These are phyloP conservation scores for Porpolomopsis calyptriformis DNA, from an alignment of 768 basidiomycete genomes.

Conservation along the genomic window DNA sequence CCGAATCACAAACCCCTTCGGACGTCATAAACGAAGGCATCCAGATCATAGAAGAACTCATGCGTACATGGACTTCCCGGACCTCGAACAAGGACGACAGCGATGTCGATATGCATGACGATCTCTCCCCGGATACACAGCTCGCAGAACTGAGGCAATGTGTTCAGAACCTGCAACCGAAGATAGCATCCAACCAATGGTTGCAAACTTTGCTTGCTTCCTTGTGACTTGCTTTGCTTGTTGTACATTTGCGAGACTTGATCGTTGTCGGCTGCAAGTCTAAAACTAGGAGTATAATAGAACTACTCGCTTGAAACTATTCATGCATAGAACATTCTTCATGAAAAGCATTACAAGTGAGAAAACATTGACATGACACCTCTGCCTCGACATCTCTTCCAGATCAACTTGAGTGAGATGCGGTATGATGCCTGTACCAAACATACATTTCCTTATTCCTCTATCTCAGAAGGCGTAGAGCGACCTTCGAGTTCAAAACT, in stretches of 20 bases:
- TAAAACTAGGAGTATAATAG: background rate
- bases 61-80: constrained; percentile 46
- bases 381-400: no score
- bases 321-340: no score
- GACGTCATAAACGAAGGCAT: constrained; percentile 72
- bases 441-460: no score
- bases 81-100: constrained; percentile 37
- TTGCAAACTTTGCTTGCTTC: constrained; percentile 45
- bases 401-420: no score
- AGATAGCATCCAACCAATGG: constrained; percentile 75
- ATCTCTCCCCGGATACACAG: constrained; percentile 29
- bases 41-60: constrained; percentile 66
- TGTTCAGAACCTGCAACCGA: constrained; percentile 53
- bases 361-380: no score
- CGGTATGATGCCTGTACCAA: no score
- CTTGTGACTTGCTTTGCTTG: constrained; percentile 18
- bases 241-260: no score
- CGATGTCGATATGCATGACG: constrained; percentile 36
- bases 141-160: constrained; percentile 46
- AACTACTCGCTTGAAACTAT: no score
- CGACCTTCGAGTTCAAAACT: background rate
- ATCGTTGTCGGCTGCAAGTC: no score
- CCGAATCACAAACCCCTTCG: constrained; percentile 37
- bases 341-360: no score
- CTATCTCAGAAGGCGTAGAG: no score